Base-by-base conservation (phyloP, 148 eudicot genomes). In the Diospyros kaki region DNA sequence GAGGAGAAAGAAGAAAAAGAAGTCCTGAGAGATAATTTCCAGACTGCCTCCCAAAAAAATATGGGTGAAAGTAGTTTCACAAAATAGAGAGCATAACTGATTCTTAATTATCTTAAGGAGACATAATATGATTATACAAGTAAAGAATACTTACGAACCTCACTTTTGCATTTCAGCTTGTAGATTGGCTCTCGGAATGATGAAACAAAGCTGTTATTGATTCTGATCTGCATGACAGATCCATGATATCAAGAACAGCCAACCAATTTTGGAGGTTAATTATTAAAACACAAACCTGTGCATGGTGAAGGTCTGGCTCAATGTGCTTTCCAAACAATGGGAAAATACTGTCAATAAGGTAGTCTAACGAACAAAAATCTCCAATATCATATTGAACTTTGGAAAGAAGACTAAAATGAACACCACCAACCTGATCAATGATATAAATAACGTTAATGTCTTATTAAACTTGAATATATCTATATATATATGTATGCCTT, bases 261-360 rank as follows among this genome's bases (percentile, higher is more conserved):
- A 61, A 62, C 38, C 46, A 42, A 68, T 13, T 68, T 76, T 55
- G 10, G 62, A 11, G 54, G 41, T 14, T 58, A 58, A 38, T 56
- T 48, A 76, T 65, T 51, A 66, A 64, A 75, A 69, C 51, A 71
- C 73, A 61, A 51, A 95, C 99, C 98, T 96, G 99, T 15, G 98
- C 99, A 80, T 96, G 99, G 88, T 96, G 99, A 77, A 96, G 97
- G 71, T 96, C 99, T n/a, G 99, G 98, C 87, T 96, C 99, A 62
- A 96, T 96, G 82, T 96, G 97, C 84, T 86, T 96, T 82, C 98
- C 88, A 78, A 96, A 96, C 79, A 93, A 86, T 1, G 99, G 99
- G 77, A 96, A 96, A 73, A 96, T 96, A 86, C 98, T 96, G 84
- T 96, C 99, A 66, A 96, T 96, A 45, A 96, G 94, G 78, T 84